Base-by-base conservation (phyloP, 2,329 filamentous ascomycete genomes). In the Huntiella decipiens region DNA sequence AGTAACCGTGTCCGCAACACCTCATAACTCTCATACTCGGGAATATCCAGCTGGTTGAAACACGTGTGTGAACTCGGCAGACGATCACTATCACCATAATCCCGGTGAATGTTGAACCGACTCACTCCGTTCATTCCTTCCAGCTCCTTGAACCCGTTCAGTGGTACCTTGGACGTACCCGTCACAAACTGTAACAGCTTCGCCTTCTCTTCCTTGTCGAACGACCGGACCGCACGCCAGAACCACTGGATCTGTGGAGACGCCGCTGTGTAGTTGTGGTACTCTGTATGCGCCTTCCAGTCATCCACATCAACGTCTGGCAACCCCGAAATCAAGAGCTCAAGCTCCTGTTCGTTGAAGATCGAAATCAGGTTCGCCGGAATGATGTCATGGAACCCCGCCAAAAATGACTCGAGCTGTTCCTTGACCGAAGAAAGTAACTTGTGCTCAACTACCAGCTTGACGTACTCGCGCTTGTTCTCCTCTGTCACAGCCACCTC, bases 171-270 rank as follows among this genome's bases (percentile, higher is more conserved):
- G 61, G 83, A 92, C 13, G 92, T 98, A 60, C 91, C 91, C 1
- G 92, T 98, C 53, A 98, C 91, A 60, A 98, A 98, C 58, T 98
- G 91, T 38, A 98, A 72, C 51, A 98, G 68, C 64, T 98, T 98
- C 55, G 91, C 91, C 50, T 85, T 83, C 65, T 98, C 92, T 66
- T 98, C 92, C 66, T 96, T 96, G 67, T 96, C 92, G 58, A 95
- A 98, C 4, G 87, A 94, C 55, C 91, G 79, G 38, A 98, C 77
- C 19, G 91, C 91, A 56, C 92, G 81, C 91, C 91, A 98, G 75
- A 98, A 98, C 91, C 91, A 98, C 61, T 96, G 87, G 50, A 98
- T 94, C 60, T 98, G 92, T 38, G 85, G 83, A 3, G 91, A 95
- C 0, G 87, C 88, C 31, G 84, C 80, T 4, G 77, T 85, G 66